These are phyloP conservation scores for Claviceps capensis DNA, from an alignment of 2,329 filamentous ascomycete genomes.

Conservation along the genomic window DNA sequence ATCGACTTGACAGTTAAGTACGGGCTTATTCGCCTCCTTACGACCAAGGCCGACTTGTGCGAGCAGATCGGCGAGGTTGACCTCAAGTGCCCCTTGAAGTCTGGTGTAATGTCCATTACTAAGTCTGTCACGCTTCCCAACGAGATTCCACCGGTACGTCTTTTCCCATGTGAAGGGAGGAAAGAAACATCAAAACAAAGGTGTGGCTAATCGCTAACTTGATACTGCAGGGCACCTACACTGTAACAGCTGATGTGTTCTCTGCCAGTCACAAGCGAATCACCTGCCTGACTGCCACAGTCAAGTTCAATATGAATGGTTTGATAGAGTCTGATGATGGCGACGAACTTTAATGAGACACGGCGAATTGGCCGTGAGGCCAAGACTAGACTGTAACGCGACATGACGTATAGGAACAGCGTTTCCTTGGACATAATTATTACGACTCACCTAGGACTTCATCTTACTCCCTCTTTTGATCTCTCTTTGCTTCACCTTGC, in stretches of 20 bases:
- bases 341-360: too few relatives aligned
- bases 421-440: background rate
- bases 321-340: conserved; percentile 23
- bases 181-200: background rate
- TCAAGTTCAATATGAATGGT: conserved; percentile 38
- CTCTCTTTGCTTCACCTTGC: background rate
- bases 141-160: conserved; percentile 75
- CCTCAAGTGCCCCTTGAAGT: conserved; percentile 73
- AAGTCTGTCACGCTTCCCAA: conserved; percentile 77
- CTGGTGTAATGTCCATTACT: conserved; percentile 56
- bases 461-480: background rate
- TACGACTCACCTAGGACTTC: background rate
- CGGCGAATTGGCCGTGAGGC: background rate
- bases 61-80: conserved; percentile 82
- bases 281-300: conserved; percentile 71
- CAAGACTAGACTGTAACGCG: background rate
- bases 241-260: conserved; percentile 74
- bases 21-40: conserved; percentile 80
- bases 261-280: conserved; percentile 60
- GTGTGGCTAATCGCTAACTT: background rate
- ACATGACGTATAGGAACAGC: background rate
- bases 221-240: conserved; percentile 63
- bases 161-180: background rate
- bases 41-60: conserved; percentile 70
- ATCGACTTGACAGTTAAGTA: conserved; percentile 83